Evolutionary conservation across 495 filamentous ascomycete genomes (phyloP), one percentile per base, ranked within the genome.

Genomic region (Haplographium delicatum): DNA sequence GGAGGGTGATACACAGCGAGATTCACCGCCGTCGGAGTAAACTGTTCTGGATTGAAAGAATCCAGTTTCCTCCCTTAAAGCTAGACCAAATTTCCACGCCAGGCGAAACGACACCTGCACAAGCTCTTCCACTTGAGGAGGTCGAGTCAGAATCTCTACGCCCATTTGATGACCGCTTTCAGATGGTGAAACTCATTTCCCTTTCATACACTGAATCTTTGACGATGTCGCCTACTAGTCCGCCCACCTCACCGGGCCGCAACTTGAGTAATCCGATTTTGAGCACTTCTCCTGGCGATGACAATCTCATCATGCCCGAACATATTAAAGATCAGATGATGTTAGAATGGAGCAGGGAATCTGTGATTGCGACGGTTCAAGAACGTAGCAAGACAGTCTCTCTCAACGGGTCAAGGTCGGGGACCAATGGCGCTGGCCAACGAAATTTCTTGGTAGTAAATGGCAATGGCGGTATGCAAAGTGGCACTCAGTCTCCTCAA

Each of bases 341-440:
- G 58, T 72, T 82, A 10, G 76, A 85, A 25, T 96, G 91, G 91
- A 82, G 75, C 30, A 81, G 80, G 54, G 88, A 93, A 52, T 66
- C 70, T 6, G 84, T 83, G 40, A 67, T 95, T 24, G 76, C 80
- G 6, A 74, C 73, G 18, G 73, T 83, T 24, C 84, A 89, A 57
- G 80, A 76, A 45, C 79, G 80, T 31, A 88, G 78, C 59, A 77
- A 82, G 53, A 76, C 82, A 1, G 69, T 76, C 15, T 90, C 86
- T n/a, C 68, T 91, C 50, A 86, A 68, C 58, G 88, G 85, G 23
- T 85, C 86, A 49, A 80, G 77, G 57, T 69, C 72, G n/a, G 82
- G 79, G 22, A 85, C 80, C 3, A 72, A 76, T 10, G 65, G 67
- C 13, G 58, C 57, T 43, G 64, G 61, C 5, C 41, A 55, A 30